Evolutionary conservation across 768 basidiomycete species (phyloP), one percentile per base, ranked within the genome.

Genomic region (Suillus spraguei): DNA sequence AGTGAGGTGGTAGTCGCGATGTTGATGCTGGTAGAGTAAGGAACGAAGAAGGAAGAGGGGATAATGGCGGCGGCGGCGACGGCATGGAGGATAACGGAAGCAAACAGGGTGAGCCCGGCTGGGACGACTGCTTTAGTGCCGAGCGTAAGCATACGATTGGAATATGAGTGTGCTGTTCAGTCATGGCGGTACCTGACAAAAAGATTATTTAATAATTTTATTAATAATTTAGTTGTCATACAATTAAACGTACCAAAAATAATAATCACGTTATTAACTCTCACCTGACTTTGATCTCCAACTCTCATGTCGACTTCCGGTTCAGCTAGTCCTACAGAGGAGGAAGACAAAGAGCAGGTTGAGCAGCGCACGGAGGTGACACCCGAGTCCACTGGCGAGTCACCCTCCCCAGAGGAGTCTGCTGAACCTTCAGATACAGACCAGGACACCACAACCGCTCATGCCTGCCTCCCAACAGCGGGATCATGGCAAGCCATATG

Each of bases 401-500:
- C 56, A 41, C 41, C 56, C 56, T 41, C 56, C 56, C 56, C 38
- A 58, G 56, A 58, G 56, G 56, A 20, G 56, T 58, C 56, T 60
- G 47, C 60, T 58, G 47, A 60, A 58, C 60, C 60, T 58, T 53
- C 53, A 59, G 56, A 58, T 58, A 58, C 24, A 38, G 47, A 63
- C 60, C 38, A 38, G 38, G 47, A 44, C 28, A 42, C 65, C 5
- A 42, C 61, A 24, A 55, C 68, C 56, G 63, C 55, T 35, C 64
- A 46, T 60, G 67, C 52, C 52, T 65, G 60, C 61, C 68, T 38
- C 67, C 68, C 71, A 60, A 71, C 72, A 22, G 69, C 68, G 20
- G 70, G 71, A 60, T 76, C 83, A 33, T 94, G 93, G 92, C 93
- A 94, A 74, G 92, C 92, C 42, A 83, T 95, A 36, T 94, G 82